Evolutionary conservation across 495 filamentous ascomycete genomes (phyloP).

Genomic region (Daldinia childiae): DNA sequence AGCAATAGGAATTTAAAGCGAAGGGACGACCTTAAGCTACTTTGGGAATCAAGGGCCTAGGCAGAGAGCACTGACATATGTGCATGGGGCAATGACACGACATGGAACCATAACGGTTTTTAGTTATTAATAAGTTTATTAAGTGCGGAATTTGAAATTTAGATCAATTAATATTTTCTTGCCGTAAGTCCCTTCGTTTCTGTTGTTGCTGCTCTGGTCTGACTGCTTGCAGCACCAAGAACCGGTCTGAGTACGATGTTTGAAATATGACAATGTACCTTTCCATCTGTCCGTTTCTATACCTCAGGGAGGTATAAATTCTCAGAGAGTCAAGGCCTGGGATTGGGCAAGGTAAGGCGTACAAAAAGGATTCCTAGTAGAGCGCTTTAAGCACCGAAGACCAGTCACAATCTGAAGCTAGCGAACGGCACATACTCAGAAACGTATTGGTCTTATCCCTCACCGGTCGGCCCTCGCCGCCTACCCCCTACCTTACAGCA

Average conservation of each 20-base stretch:
- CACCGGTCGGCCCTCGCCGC: constrained; percentile 43
- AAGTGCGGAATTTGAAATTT: constrained; percentile 24
- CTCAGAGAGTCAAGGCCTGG: constrained; percentile 33
- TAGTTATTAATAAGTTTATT: constrained; percentile 15
- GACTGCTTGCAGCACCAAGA: constrained; percentile 41
- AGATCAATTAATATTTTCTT: constrained; percentile 30
- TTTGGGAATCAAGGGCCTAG: constrained; percentile 36
- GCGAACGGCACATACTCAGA: constrained; percentile 36
- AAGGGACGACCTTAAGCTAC: constrained; percentile 21
- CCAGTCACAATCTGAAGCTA: constrained; percentile 40
- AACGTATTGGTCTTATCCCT: constrained; percentile 42
- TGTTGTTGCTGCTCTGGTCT: constrained; percentile 24
- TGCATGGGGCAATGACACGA: constrained; percentile 40
- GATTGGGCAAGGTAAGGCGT: constrained; percentile 41
- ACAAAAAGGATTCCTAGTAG: constrained; percentile 33
- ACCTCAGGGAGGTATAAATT: constrained; percentile 26
- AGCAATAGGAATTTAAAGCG: constrained; percentile 21
- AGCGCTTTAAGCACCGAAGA: constrained; percentile 14
- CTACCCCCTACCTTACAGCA: constrained; percentile 35
- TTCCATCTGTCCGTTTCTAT: constrained; percentile 33
- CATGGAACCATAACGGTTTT: constrained; percentile 36
- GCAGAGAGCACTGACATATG: constrained; percentile 29
- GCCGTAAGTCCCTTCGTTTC: constrained; percentile 11
- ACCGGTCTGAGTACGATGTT: constrained; percentile 31
- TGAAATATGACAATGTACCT: constrained; percentile 27